Evolutionary conservation across 306 rosid genomes (phyloP).

Genomic region (Amphicarpaea edgeworthii): DNA sequence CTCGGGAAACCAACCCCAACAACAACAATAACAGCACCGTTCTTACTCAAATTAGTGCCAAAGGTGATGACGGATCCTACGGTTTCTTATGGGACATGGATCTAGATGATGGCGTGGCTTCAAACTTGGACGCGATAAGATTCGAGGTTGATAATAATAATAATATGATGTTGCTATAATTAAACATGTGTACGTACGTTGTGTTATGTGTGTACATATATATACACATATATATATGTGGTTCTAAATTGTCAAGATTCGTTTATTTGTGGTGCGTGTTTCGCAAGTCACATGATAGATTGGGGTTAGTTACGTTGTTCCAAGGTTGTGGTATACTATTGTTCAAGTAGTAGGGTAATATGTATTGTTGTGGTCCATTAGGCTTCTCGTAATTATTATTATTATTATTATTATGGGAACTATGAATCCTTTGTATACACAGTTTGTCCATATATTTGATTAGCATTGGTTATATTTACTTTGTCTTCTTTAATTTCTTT

Average conservation of each 20-base stretch:
- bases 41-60: constrained; percentile 48
- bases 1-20: constrained; percentile 49
- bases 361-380: constrained; percentile 30
- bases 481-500: neutral
- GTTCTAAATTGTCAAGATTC: constrained; percentile 39
- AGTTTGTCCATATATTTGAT: constrained; percentile 33
- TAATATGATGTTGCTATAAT: constrained; percentile 54
- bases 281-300: constrained; percentile 40
- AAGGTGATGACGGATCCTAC: constrained; percentile 62
- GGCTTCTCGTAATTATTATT: neutral
- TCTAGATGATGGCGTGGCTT: constrained; percentile 55
- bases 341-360: constrained; percentile 43
- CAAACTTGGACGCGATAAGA: constrained; percentile 67
- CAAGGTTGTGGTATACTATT: constrained; percentile 39
- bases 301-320: constrained; percentile 43
- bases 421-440: constrained; percentile 39
- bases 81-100: constrained; percentile 89
- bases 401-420: constrained; percentile 12
- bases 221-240: constrained; percentile 14
- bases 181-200: too few species aligned
- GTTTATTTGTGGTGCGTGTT: constrained; percentile 46
- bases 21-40: constrained; percentile 19
- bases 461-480: constrained; percentile 14
- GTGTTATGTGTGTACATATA: neutral
- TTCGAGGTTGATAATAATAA: constrained; percentile 66